Conservation (phyloP, 2,329 filamentous ascomycete species). For the Intubia oerlemansii region DNA sequence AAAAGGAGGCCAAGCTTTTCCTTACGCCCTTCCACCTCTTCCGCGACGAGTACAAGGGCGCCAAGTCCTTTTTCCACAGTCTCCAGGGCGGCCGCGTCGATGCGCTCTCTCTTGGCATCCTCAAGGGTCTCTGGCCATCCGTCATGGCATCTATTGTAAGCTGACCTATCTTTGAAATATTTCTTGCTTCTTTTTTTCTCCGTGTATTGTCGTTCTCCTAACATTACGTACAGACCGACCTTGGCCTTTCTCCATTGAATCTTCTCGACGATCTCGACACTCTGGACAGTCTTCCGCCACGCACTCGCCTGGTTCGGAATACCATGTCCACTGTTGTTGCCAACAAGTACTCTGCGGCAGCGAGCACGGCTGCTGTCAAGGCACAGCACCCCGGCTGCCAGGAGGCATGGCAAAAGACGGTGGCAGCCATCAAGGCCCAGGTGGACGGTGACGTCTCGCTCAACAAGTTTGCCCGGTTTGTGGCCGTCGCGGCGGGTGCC, state of each 20-base stretch:
- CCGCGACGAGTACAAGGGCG: neutral
- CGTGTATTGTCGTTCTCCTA: neutral
- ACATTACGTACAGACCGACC: constrained; percentile 8
- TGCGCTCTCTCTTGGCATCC: constrained; percentile 11
- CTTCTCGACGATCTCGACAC: constrained; percentile 6
- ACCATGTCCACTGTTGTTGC: constrained; percentile 7
- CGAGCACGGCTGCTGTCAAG: constrained; percentile 2
- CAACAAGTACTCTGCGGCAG: constrained; percentile 9
- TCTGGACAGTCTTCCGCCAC: constrained; percentile 5
- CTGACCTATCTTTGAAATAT: neutral
- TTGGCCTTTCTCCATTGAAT: constrained; percentile 1
- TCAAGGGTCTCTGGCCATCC: constrained; percentile 12
- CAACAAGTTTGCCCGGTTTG: constrained; percentile 8
- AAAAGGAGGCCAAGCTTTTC: constrained; percentile 9
- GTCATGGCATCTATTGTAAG: constrained; percentile 11
- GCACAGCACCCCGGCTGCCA: constrained; percentile 11
- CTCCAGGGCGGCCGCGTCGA: constrained; percentile 7
- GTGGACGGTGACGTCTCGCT: neutral
- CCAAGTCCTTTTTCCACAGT: constrained; percentile 6
- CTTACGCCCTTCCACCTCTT: constrained; percentile 11
- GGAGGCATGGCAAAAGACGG: constrained; percentile 5
- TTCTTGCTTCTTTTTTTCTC: too few species aligned
- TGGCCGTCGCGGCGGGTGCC: constrained; percentile 12
- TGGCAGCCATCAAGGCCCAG: constrained; percentile 4
- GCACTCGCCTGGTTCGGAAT: constrained; percentile 7